Percentiles rank a stretch among this genome's conserved stretches.
phyloP scores from a whole-genome alignment of 331 rosid species.

The Dryas integrifolia region DNA sequence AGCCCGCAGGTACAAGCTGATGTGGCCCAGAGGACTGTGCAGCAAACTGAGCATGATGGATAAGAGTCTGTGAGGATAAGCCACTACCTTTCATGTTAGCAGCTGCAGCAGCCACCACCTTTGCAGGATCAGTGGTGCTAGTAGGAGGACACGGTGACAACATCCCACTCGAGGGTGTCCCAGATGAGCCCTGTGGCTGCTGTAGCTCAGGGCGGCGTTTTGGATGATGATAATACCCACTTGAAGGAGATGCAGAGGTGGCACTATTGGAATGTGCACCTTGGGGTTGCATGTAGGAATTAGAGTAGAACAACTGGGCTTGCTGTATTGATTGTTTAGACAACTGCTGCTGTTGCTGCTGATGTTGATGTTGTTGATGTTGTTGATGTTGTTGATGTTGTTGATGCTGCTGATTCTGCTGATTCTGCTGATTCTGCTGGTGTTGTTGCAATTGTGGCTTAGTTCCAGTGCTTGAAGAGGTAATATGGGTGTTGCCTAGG shows the following conservation, averaged over 20 bases:
- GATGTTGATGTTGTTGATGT: slow-evolving; percentile 31
- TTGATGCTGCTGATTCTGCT: slow-evolving; percentile 31
- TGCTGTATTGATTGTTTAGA: slow-evolving; percentile 66
- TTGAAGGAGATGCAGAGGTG: slow-evolving; percentile 41
- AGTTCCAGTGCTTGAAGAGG: slow-evolving; percentile 44
- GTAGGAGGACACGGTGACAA: slow-evolving; percentile 46
- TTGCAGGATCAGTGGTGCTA: slow-evolving; percentile 50
- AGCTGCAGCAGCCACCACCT: slow-evolving; percentile 44
- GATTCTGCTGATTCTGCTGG: slow-evolving; percentile 29
- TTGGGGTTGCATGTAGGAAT: slow-evolving; percentile 50
- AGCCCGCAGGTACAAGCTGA: slow-evolving; percentile 53
- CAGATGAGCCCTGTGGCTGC: slow-evolving; percentile 56
- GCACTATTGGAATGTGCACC: slow-evolving; percentile 52
- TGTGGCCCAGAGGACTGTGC: slow-evolving; percentile 65
- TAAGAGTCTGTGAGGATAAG: slow-evolving; percentile 51
- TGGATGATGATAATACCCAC: slow-evolving; percentile 46
- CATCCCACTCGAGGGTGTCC: slow-evolving; percentile 60
- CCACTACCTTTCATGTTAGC: slow-evolving; percentile 47
- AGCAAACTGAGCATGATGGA: slow-evolving; percentile 63
- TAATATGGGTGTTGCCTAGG: slow-evolving; percentile 59
- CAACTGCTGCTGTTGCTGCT: slow-evolving; percentile 44
- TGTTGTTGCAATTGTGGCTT: slow-evolving; percentile 59
- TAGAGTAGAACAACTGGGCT: slow-evolving; percentile 57
- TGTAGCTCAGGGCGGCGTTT: slow-evolving; percentile 68
- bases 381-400: slow-evolving; percentile 34